Conservation (phyloP, 805 yeast species). For the Candida corydali region DNA sequence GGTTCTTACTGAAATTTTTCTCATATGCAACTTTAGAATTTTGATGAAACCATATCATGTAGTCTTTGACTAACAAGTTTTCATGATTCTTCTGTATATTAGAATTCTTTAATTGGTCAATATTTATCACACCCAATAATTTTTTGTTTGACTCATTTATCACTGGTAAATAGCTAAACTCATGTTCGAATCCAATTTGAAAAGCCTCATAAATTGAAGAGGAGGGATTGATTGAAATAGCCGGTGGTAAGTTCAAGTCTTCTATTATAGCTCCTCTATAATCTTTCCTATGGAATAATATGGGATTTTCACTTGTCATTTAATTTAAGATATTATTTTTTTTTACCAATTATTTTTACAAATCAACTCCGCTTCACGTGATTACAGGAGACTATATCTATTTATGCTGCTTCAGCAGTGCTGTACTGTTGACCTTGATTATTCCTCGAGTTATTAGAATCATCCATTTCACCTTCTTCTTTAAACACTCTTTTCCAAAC, state of each 20-base stretch:
- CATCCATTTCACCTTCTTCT: slow-evolving; percentile 51
- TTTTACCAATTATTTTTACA: too few relatives aligned
- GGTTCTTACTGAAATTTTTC: slow-evolving; percentile 11
- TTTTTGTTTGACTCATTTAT: slow-evolving; percentile 42
- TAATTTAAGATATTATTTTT: too few relatives aligned
- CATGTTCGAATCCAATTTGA: slow-evolving; percentile 53
- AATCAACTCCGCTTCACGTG: too few relatives aligned
- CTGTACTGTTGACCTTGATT: slow-evolving; percentile 16
- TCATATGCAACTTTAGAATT: slow-evolving; percentile 31
- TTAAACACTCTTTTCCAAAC: slow-evolving; percentile 74
- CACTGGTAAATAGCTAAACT: slow-evolving; percentile 52
- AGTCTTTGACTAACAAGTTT: slow-evolving; percentile 26
- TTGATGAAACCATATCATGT: slow-evolving; percentile 43
- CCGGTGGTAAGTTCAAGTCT: slow-evolving; percentile 57
- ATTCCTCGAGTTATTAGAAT: slow-evolving; percentile 13
- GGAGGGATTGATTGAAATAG: slow-evolving; percentile 47
- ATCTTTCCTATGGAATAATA: slow-evolving; percentile 29
- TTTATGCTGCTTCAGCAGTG: slow-evolving; percentile 36
- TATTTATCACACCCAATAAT: slow-evolving; percentile 47
- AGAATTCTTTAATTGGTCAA: slow-evolving; percentile 33
- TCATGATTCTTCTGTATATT: slow-evolving; percentile 19
- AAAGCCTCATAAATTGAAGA: slow-evolving; percentile 47
- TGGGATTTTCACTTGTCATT: slow-evolving; percentile 10
- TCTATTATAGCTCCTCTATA: slow-evolving; percentile 54
- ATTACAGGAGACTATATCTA: too few relatives aligned